These are phyloP conservation scores for Neurospora sp. DNA, from an alignment of 2,329 filamentous ascomycete species.

Conservation along the genomic window DNA sequence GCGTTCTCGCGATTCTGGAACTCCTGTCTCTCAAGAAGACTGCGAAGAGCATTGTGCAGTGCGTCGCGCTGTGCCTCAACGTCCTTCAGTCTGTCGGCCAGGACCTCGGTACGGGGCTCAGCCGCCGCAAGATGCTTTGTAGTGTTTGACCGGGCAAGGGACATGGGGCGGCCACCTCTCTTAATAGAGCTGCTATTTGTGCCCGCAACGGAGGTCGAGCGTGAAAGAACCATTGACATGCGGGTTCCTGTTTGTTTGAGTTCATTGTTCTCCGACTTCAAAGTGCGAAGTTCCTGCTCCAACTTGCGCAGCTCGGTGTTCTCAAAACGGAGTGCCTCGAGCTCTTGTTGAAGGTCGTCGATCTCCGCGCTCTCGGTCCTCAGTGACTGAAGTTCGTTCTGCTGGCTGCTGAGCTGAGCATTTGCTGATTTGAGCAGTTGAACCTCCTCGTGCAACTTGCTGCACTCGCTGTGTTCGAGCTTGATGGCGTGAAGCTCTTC, in stretches of 20 bases:
- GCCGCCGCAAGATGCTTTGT: conserved; percentile 31
- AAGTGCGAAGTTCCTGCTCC: conserved; percentile 68
- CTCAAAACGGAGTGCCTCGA: conserved; percentile 68
- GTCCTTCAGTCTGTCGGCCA: conserved; percentile 78
- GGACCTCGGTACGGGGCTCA: conserved; percentile 52
- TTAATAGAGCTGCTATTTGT: conserved; percentile 25
- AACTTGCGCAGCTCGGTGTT: conserved; percentile 72
- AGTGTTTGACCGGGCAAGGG: conserved; percentile 44
- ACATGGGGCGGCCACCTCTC: conserved; percentile 24
- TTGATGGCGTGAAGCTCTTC: conserved; percentile 70
- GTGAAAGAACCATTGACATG: conserved; percentile 40
- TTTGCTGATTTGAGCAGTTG: conserved; percentile 46
- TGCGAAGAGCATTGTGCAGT: conserved; percentile 77
- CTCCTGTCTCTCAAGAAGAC: conserved; percentile 75
- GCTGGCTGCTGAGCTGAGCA: conserved; percentile 24
- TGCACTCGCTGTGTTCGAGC: conserved; percentile 23
- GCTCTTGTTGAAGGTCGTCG: conserved; percentile 19
- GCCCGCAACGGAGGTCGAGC: conserved; percentile 59
- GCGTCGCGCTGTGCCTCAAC: conserved; percentile 91
- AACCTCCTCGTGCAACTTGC: conserved; percentile 80
- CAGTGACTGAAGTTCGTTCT: conserved; percentile 68
- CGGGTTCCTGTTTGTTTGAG: conserved; percentile 13
- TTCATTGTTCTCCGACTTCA: conserved; percentile 36
- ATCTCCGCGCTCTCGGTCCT: conserved; percentile 26
- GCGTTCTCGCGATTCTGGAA: conserved; percentile 73